phyloP scores from a whole-genome alignment of 768 basidiomycete genomes.

The Hygrophorus russula region DNA sequence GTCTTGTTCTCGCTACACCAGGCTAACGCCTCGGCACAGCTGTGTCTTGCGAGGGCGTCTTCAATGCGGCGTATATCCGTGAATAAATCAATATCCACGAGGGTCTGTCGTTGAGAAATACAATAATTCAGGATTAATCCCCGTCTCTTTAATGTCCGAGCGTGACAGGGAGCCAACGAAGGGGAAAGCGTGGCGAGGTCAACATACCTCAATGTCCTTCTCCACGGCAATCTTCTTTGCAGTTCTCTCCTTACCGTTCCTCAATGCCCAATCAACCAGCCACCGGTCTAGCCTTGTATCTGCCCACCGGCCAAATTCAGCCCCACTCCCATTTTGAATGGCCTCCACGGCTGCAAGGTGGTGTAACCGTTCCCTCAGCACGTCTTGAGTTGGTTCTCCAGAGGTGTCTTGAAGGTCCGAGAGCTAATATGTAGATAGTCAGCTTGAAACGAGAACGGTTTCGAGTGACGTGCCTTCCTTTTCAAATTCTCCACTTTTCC shows the following conservation, averaged over 20 bases:
- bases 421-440: slow-evolving; percentile 21
- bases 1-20: slow-evolving; percentile 98
- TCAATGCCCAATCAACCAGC: slow-evolving; percentile 87
- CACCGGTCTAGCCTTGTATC: slow-evolving; percentile 76
- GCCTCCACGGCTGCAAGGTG: slow-evolving; percentile 59
- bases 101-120: slow-evolving; percentile 36
- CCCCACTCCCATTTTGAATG: slow-evolving; percentile 35
- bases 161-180: neutral
- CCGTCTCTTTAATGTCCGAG: neutral
- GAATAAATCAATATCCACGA: slow-evolving; percentile 89
- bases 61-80: slow-evolving; percentile 84
- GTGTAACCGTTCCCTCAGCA: slow-evolving; percentile 64
- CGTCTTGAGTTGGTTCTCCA: slow-evolving; percentile 53
- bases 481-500: slow-evolving; percentile 68
- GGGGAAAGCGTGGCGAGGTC: neutral
- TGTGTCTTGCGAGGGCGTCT: slow-evolving; percentile 58
- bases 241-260: slow-evolving; percentile 67
- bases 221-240: slow-evolving; percentile 69
- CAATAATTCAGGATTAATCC: neutral
- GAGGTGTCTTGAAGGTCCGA: slow-evolving; percentile 35
- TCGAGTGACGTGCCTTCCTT: slow-evolving; percentile 57
- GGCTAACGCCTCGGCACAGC: slow-evolving; percentile 79
- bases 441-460: neutral
- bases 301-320: slow-evolving; percentile 66
- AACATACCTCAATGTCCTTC: slow-evolving; percentile 65